These are phyloP conservation scores for Kodamaea lidongshanica DNA, from an alignment of 805 yeast genomes.

Conservation along the genomic window DNA sequence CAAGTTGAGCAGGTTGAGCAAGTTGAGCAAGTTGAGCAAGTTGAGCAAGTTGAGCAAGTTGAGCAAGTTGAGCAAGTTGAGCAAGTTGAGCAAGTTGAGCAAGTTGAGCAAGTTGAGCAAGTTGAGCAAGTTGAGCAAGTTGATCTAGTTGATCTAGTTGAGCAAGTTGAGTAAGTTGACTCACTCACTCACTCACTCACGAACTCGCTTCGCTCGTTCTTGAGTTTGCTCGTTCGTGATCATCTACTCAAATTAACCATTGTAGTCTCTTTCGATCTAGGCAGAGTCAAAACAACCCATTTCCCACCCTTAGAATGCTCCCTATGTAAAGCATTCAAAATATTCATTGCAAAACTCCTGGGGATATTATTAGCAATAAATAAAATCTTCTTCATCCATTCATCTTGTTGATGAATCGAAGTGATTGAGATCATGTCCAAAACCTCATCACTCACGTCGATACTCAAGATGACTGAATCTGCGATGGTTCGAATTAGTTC, in stretches of 20 bases:
- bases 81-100: no score
- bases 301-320: slow-evolving; percentile 67
- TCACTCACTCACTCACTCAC: no score
- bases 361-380: slow-evolving; percentile 73
- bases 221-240: no score
- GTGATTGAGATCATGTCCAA: slow-evolving; percentile 76
- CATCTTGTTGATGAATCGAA: slow-evolving; percentile 69
- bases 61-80: no score
- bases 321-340: slow-evolving; percentile 64
- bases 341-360: slow-evolving; percentile 68
- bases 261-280: slow-evolving; percentile 64
- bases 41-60: no score
- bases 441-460: slow-evolving; percentile 80
- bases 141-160: no score
- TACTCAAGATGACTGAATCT: slow-evolving; percentile 65
- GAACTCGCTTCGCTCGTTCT: no score
- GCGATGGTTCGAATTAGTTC: slow-evolving; percentile 49
- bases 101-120: no score
- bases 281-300: slow-evolving; percentile 72
- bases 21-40: no score
- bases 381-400: slow-evolving; percentile 78
- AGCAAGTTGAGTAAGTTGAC: no score
- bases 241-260: slow-evolving; percentile 24
- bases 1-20: no score
- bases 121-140: no score